Evolutionary conservation across 1,284 basidiomycete species (phyloP), one percentile per base, ranked within the genome.

Genomic region (Kalmanozyma brasiliensis): DNA sequence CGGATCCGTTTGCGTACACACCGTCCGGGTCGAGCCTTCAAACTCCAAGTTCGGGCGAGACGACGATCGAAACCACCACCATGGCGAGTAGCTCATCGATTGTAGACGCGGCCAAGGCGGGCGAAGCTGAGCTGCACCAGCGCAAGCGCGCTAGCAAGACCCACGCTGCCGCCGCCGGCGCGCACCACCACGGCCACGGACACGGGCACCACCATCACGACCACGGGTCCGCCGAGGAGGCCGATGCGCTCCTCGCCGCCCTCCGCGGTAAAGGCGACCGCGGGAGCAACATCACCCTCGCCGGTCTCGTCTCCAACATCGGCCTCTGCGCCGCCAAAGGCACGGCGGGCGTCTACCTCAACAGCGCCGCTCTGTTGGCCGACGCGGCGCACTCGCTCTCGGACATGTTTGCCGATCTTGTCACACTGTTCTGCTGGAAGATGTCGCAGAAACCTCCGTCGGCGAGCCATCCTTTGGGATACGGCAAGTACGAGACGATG

Each of bases 381-480:
- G 95, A 98, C 78, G 94, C 95, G 0, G 94, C 91, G 2, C 95
- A 98, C 82, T 92, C 91, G n/a, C 76, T 94, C 38, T 92, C 91
- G 65, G 78, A 95, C 83, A 86, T 94, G 22, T 83, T 94, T 52
- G 91, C 91, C 7, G 96, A 98, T 84, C 88, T 98, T 70, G 92
- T 98, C 43, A 94, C 93, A 2, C 86, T 98, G 17, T 90, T 92
- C 73, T 92, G 91, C 77, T 97, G 94, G 92, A 88, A 89, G 52
- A 87, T 96, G 60, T 93, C 92, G 2, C 87, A 92, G 52, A 88
- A 87, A 77, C 87, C 89, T 17, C 90, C 93, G 2, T 90, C 89
- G 7, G 86, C 86, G 70, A 85, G 83, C 61, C 95, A 93, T 80
- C 93, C 93, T 0, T 91, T 91, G 63, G 93, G 86, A 5, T 94